Conservation (phyloP, 495 filamentous ascomycete genomes). For the Trichoderma reesei region DNA sequence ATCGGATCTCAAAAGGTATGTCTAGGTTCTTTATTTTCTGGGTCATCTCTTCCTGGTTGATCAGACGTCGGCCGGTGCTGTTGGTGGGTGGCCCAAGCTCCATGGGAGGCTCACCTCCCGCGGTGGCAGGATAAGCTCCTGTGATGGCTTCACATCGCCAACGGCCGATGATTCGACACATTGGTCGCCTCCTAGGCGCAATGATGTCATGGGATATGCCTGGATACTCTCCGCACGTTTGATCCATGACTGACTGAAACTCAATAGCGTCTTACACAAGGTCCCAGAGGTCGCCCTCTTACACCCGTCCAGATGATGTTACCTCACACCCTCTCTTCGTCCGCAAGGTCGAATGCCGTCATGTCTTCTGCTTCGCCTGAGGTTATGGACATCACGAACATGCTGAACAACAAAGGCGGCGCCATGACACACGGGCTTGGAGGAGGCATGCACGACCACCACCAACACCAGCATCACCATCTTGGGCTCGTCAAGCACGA, state of each 20-base stretch:
- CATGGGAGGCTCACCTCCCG: not conserved
- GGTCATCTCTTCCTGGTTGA: not conserved
- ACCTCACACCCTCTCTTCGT: not conserved
- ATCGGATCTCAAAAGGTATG: not conserved
- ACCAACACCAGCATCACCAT: slow-evolving; percentile 1
- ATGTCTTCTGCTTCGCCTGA: slow-evolving; percentile 24
- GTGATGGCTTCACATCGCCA: not conserved
- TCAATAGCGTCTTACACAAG: not conserved
- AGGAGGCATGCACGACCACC: slow-evolving; percentile 14
- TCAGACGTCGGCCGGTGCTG: not conserved
- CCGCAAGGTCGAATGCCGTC: slow-evolving; percentile 9
- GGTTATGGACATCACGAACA: slow-evolving; percentile 29
- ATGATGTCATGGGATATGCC: not conserved
- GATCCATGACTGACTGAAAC: not conserved
- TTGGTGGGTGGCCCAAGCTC: slow-evolving; percentile 5
- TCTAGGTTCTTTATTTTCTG: not conserved
- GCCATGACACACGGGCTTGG: slow-evolving; percentile 15
- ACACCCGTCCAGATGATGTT: not conserved
- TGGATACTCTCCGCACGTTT: not conserved
- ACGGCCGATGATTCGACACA: not conserved
- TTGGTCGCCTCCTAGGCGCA: too few relatives aligned
- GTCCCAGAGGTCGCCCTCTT: not conserved
- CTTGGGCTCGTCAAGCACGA: slow-evolving; percentile 13
- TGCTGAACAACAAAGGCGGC: slow-evolving; percentile 27
- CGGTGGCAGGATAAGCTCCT: not conserved